These are phyloP conservation scores for Mucor velutinosus DNA, from an alignment of 371 early-diverging fungal species.

Conservation along the genomic window DNA sequence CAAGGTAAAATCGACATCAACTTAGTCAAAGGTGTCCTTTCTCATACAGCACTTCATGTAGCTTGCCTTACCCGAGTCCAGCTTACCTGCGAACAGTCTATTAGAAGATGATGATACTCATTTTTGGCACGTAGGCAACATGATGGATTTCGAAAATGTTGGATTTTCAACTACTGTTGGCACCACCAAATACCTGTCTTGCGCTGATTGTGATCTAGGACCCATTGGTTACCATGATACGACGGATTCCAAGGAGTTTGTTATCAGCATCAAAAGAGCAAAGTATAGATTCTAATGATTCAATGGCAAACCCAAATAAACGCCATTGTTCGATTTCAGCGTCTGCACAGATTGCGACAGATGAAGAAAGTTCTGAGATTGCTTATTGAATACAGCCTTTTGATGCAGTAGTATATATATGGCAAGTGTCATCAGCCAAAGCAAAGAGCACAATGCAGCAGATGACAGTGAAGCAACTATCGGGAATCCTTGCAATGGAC, in stretches of 20 bases:
- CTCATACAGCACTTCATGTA: not conserved
- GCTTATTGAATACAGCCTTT: too few relatives aligned
- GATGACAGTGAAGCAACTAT: not conserved
- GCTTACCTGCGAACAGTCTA: constrained; percentile 22
- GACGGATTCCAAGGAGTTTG: constrained; percentile 47
- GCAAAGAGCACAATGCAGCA: not conserved
- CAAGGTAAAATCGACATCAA: constrained; percentile 27
- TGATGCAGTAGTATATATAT: not conserved
- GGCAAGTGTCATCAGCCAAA: not conserved
- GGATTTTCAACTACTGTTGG: constrained; percentile 73
- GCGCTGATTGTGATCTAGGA: constrained; percentile 83
- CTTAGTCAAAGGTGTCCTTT: too few relatives aligned
- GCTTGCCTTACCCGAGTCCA: constrained; percentile 30
- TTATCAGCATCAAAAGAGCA: constrained; percentile 55
- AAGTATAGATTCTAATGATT: constrained; percentile 38
- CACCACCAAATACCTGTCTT: constrained; percentile 67
- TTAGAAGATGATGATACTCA: constrained; percentile 21
- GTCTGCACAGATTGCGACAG: too few relatives aligned
- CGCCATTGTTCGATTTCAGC: not conserved
- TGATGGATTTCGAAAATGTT: constrained; percentile 80
- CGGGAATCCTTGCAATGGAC: not conserved
- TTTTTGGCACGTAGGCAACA: constrained; percentile 63
- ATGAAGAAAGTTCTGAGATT: too few relatives aligned
- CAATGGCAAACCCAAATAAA: not conserved
- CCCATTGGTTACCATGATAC: constrained; percentile 74